Evolutionary conservation across 2,329 filamentous ascomycete species (phyloP).

Genomic region (Colletotrichum sp.): DNA sequence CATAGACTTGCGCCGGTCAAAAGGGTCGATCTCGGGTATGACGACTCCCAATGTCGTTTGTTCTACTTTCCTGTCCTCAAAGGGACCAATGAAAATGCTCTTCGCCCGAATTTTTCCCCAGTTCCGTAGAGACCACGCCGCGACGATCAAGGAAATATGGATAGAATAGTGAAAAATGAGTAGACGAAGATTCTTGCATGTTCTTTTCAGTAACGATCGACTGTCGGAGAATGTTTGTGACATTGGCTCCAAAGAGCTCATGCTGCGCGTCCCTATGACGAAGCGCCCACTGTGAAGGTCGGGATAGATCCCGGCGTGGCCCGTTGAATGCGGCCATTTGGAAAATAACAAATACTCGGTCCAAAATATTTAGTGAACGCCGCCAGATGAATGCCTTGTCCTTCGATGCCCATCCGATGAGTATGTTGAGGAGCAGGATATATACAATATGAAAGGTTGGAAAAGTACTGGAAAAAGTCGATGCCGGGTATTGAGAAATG

Average conservation of each 20-base stretch:
- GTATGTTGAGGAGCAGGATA: slow-evolving; percentile 11
- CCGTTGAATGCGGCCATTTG: not conserved
- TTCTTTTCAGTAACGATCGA: not conserved
- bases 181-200: not conserved
- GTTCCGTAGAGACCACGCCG: not conserved
- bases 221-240: not conserved
- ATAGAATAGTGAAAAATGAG: not conserved
- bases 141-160: not conserved
- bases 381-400: slow-evolving; percentile 19
- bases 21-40: not conserved
- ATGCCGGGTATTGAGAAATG: slow-evolving; percentile 20
- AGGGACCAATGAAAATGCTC: slow-evolving; percentile 7
- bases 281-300: not conserved
- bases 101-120: not conserved
- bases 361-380: not conserved
- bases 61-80: slow-evolving; percentile 10
- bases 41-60: not conserved
- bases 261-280: not conserved
- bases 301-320: not conserved
- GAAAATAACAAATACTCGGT: not conserved
- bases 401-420: slow-evolving; percentile 13
- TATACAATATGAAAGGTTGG: slow-evolving; percentile 14
- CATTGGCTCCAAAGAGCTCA: not conserved
- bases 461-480: not conserved
- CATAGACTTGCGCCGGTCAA: not conserved